Percentiles rank a stretch among this genome's conserved stretches.
phyloP scores from a whole-genome alignment of 345 rosid species.

The Euphorbia tirucalli region DNA sequence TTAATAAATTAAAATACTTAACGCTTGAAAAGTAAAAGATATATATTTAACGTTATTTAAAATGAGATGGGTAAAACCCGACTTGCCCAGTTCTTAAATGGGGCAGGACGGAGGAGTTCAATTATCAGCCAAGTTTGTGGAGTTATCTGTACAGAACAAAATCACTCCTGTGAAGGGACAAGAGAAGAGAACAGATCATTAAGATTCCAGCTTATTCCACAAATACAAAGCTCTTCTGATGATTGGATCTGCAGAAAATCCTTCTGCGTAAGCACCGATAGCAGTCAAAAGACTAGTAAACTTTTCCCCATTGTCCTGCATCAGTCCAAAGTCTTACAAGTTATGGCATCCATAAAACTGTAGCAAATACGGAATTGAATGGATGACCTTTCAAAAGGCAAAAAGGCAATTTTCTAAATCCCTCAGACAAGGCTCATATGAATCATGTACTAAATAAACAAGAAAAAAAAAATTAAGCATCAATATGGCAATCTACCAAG shows the following conservation, averaged over 20 bases:
- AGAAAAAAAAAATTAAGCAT: background rate
- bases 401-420: background rate
- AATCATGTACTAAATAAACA: background rate
- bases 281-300: slow-evolving; percentile 72
- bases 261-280: slow-evolving; percentile 82
- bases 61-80: background rate
- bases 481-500: background rate
- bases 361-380: too few species aligned
- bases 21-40: background rate
- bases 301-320: slow-evolving; percentile 86
- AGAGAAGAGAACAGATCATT: background rate
- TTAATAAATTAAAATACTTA: too few species aligned
- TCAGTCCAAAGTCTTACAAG: background rate
- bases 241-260: slow-evolving; percentile 78
- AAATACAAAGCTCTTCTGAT: slow-evolving; percentile 57
- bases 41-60: too few species aligned
- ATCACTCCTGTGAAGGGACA: background rate
- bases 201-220: slow-evolving; percentile 60
- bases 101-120: background rate
- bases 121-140: background rate
- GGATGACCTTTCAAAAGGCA: background rate
- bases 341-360: background rate
- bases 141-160: background rate
- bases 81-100: background rate
- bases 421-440: background rate